Conservation (phyloP, 208 protist species). For the Plasmodiophora brassicae region DNA sequence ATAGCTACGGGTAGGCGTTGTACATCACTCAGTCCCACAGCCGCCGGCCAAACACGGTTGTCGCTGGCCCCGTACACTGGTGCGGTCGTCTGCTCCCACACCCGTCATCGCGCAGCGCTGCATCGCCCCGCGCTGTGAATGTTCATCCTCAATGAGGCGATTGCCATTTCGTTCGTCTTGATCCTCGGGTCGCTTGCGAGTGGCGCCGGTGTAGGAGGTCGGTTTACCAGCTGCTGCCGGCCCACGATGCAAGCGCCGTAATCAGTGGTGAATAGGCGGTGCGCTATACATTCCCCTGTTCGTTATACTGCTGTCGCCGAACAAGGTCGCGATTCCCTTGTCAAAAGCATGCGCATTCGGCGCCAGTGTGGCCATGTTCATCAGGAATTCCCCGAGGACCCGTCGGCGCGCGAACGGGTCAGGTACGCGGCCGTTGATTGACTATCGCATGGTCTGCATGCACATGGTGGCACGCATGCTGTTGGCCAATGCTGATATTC, state of each 20-base stretch:
- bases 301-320: not conserved
- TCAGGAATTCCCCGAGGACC: not conserved
- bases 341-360: slow-evolving; percentile 4
- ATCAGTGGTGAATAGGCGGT: not conserved
- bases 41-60: too few species aligned
- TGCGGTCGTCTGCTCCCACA: too few species aligned
- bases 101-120: too few species aligned
- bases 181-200: not conserved
- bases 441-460: not conserved
- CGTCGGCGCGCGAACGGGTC: not conserved
- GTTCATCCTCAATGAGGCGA: not conserved
- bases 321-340: slow-evolving; percentile 12
- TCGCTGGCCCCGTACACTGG: too few species aligned
- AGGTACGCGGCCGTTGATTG: not conserved
- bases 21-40: too few species aligned
- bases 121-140: not conserved
- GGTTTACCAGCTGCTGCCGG: not conserved
- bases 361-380: not conserved
- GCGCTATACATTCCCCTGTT: slow-evolving; percentile 3
- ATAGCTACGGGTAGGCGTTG: too few species aligned
- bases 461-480: not conserved
- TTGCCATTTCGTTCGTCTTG: not conserved
- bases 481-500: not conserved
- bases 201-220: slow-evolving; percentile 10
- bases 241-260: not conserved